These are phyloP conservation scores for Adansonia rubrostipa DNA, from an alignment of 441 rosid species.

Conservation along the genomic window DNA sequence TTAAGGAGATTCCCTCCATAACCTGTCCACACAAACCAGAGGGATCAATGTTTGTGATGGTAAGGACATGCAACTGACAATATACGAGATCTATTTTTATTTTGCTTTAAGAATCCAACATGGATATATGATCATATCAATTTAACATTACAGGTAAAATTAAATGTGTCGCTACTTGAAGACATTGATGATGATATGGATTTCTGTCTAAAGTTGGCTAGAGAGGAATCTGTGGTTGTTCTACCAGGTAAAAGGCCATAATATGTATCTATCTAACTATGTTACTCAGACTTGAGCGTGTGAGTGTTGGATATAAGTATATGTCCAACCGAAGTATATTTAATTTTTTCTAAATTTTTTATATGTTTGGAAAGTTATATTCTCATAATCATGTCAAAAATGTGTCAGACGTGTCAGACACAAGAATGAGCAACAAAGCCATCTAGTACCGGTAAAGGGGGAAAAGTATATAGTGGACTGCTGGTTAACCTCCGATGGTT, in stretches of 20 bases:
- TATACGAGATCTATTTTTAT: neutral
- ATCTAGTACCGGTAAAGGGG: too few species aligned
- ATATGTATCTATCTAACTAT: constrained; percentile 20
- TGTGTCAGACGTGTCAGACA: too few species aligned
- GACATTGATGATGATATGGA: constrained; percentile 55
- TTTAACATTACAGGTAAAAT: constrained; percentile 44
- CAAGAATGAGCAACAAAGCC: too few species aligned
- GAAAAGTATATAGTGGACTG: too few species aligned
- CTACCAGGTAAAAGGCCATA: constrained; percentile 53
- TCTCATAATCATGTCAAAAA: neutral
- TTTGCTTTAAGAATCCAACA: neutral
- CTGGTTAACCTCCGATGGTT: too few species aligned
- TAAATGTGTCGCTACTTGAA: constrained; percentile 48
- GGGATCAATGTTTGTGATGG: constrained; percentile 48
- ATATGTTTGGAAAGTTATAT: too few species aligned
- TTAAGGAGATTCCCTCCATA: constrained; percentile 52
- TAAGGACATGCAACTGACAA: constrained; percentile 20
- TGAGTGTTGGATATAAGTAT: too few species aligned
- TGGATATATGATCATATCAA: neutral
- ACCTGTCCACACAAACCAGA: constrained; percentile 56
- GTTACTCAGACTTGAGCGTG: too few species aligned
- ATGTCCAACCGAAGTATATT: too few species aligned
- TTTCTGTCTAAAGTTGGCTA: constrained; percentile 52
- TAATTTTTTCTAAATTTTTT: too few species aligned
- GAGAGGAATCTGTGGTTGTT: constrained; percentile 60